These are phyloP conservation scores for Rhododendron simsii DNA, from an alignment of 148 eudicot genomes.

Conservation along the genomic window DNA sequence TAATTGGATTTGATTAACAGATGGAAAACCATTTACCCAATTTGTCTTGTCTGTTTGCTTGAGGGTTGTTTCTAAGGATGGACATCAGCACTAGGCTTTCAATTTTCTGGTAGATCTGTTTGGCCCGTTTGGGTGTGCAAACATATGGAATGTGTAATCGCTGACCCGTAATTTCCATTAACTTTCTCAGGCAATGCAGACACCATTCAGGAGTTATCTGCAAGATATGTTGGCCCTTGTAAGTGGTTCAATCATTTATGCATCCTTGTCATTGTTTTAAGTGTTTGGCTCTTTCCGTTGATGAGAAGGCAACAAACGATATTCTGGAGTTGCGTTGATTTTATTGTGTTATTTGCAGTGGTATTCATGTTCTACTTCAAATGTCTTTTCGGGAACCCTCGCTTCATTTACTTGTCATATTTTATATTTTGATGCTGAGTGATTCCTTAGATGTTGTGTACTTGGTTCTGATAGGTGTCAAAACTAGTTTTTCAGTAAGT, in stretches of 20 bases:
- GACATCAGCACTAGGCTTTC: not conserved
- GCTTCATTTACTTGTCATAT: not conserved
- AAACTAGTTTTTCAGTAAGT: not conserved
- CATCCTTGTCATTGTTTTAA: not conserved
- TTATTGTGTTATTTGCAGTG: not conserved
- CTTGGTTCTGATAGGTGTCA: not conserved
- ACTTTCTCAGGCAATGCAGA: constrained; percentile 72
- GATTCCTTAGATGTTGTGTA: not conserved
- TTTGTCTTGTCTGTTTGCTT: not conserved
- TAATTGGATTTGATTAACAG: not conserved
- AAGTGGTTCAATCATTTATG: constrained; percentile 25
- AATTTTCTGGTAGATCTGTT: not conserved
- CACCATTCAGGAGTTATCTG: constrained; percentile 91
- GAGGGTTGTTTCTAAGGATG: not conserved
- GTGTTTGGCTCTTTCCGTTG: not conserved
- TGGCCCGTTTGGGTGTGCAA: not conserved
- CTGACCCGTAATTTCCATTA: not conserved
- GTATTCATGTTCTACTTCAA: not conserved
- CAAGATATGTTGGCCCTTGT: constrained; percentile 85
- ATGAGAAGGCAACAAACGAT: not conserved
- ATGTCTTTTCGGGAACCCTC: not conserved
- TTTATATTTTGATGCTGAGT: not conserved
- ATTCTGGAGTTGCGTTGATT: not conserved
- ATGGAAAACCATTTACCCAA: not conserved
- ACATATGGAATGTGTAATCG: not conserved